Conservation (phyloP, 2,329 filamentous ascomycete species). For the Hymenoscyphus linearis region DNA sequence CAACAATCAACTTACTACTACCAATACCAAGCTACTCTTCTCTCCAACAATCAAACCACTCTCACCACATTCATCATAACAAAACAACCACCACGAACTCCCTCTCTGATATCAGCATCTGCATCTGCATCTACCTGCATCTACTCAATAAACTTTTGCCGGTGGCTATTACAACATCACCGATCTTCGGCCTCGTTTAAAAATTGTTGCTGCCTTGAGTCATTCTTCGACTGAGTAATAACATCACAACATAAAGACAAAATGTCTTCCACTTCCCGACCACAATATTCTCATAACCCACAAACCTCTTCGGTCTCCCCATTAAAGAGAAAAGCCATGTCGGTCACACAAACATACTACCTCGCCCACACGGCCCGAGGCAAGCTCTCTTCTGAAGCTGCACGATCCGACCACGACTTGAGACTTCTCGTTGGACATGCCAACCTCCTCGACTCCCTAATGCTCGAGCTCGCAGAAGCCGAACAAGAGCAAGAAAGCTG, state of each 20-base stretch:
- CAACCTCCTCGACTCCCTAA: slow-evolving; percentile 93
- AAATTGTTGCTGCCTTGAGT: slow-evolving; percentile 27
- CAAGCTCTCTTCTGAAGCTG: slow-evolving; percentile 92
- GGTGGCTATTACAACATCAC: slow-evolving; percentile 11
- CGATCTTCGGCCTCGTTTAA: slow-evolving; percentile 24
- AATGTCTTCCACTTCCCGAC: slow-evolving; percentile 26
- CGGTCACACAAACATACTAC: slow-evolving; percentile 96
- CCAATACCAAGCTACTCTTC: neutral
- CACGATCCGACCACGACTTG: slow-evolving; percentile 87
- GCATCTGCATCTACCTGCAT: neutral
- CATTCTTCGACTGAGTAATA: slow-evolving; percentile 14
- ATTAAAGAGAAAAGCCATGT: slow-evolving; percentile 76
- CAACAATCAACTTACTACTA: too few relatives aligned
- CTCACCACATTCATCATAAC: neutral
- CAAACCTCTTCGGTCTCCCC: slow-evolving; percentile 19
- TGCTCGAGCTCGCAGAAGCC: slow-evolving; percentile 86
- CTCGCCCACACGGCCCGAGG: slow-evolving; percentile 92
- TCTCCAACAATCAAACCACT: slow-evolving; percentile 6
- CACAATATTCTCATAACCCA: slow-evolving; percentile 20
- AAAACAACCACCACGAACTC: neutral
- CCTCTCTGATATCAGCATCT: neutral
- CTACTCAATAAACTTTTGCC: slow-evolving; percentile 2
- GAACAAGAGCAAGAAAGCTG: slow-evolving; percentile 93
- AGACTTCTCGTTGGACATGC: slow-evolving; percentile 94
- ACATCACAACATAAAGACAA: slow-evolving; percentile 20